Evolutionary conservation across 2,329 filamentous ascomycete species (phyloP).

Genomic region (Fusarium sp.): DNA sequence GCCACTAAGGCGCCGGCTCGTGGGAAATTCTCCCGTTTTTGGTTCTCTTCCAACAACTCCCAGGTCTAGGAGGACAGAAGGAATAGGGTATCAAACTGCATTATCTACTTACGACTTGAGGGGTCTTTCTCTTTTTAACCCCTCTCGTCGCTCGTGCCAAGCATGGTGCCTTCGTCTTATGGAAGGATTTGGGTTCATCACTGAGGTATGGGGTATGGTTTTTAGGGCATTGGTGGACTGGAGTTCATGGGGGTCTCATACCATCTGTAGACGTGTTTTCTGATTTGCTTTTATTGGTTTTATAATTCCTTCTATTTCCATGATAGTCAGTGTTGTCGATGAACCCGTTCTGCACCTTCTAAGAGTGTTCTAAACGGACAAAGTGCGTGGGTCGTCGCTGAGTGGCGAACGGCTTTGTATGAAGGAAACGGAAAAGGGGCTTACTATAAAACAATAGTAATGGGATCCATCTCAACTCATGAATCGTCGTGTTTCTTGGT

Average conservation of each 20-base stretch:
- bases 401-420: slow-evolving; percentile 7
- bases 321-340: slow-evolving; percentile 40
- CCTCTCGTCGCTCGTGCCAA: slow-evolving; percentile 17
- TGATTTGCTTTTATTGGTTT: slow-evolving; percentile 23
- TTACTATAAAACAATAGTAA: slow-evolving; percentile 4
- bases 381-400: slow-evolving; percentile 2
- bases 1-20: slow-evolving; percentile 39
- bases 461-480: slow-evolving; percentile 7
- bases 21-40: slow-evolving; percentile 18
- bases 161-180: slow-evolving; percentile 20
- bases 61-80: slow-evolving; percentile 24
- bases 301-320: slow-evolving; percentile 31
- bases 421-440: slow-evolving; percentile 8
- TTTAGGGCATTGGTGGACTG: slow-evolving; percentile 36
- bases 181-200: slow-evolving; percentile 35
- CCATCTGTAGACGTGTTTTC: slow-evolving; percentile 45
- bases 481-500: not conserved
- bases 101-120: slow-evolving; percentile 29
- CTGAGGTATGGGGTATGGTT: slow-evolving; percentile 31
- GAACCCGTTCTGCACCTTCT: slow-evolving; percentile 26
- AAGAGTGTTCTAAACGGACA: slow-evolving; percentile 4
- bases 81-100: slow-evolving; percentile 14
- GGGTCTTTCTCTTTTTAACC: slow-evolving; percentile 14
- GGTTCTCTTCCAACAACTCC: slow-evolving; percentile 41
- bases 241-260: slow-evolving; percentile 46